Base-by-base conservation (phyloP, 2,329 filamentous ascomycete genomes). In the Beauveria sp. region DNA sequence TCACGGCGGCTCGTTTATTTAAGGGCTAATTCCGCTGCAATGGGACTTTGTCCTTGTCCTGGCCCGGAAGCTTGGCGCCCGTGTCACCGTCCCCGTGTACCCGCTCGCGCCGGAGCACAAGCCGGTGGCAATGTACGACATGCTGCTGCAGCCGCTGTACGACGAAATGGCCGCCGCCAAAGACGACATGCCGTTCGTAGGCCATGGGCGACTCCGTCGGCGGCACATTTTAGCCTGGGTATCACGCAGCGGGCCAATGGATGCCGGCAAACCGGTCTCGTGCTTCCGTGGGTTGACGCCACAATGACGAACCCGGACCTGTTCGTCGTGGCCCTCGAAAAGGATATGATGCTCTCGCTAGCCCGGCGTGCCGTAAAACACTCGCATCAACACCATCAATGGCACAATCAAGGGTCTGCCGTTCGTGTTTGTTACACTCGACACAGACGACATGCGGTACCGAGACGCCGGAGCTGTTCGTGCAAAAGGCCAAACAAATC, bases 71-170 rank as follows among this genome's bases (percentile, higher is more conserved):
- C 63, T 73, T 38, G 67, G 71, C 64, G 71, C 71, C 50, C 65
- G 69, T 14, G 63, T 72, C 46, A 71, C 70, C 1, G 68, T 73
- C 38, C 70, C 71, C 20, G 66, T 73, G 45, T 72, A 72, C 49
- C 72, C 72, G 8, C 65, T 73, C 30, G 71, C 67, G 0, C 71
- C 71, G 5, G 71, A 73, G 57, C 67, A 67, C 47, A 65, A 65
- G 22, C 64, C 73, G n/a, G 61, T 67, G 62, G 68, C 68, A 42
- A 71, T 72, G 65, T 73, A 71, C 45, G 70, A 70, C 49, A 65
- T 66, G 38, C 65, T 73, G 5, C 68, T 14, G 12, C 30, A 71
- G 64, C 70, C 70, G 16, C 64, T 72, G 28, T 66, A 73, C 64
- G 68, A 73, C 45, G 69, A 72, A 10, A 65, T 73, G 55, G 71